Base-by-base conservation (phyloP, 1,139 yeast species). In the Saccharomycopsis phalli region DNA sequence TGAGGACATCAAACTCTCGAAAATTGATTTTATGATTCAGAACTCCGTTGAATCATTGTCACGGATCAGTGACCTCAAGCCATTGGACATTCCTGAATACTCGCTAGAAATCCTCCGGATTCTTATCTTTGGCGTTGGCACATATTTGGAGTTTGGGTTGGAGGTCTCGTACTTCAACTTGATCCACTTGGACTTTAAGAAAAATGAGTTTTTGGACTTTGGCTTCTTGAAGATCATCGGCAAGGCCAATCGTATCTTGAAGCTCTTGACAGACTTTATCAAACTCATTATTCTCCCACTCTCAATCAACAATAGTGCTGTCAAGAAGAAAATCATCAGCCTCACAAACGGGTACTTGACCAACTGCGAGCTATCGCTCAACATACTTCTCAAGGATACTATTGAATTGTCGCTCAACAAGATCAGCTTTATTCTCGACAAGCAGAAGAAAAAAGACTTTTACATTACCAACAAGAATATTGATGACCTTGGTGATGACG, bases 1-100 rank as follows among this genome's bases (percentile, higher is more conserved):
- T 21, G 41, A 37, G 6, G 55, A 60, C 8, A 58, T 73, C 39
- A 65, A 65, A 29, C 53, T 76, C 11, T 54, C 62, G 13, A 63
- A 67, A 30, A 77, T 83, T 2, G 91, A 84, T 51, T 63, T 68
- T 1, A 70, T 84, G 45, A 62, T 87, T 33, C 77, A 77, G 49
- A 73, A 84, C 23, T 71, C 81, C 3, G 83, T 87, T 23, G 97
- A 88, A 58, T 71, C 91, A 1, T 66, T 86, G 4, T 81, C 94
- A 2, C 68, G 97, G 53, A 67, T 81, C 4, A 70, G 84, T 53
- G 95, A 86, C 53, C 61, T 88, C 40, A 68, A 78, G 1, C 84
- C 94, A 1, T 55, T 60, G 17, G 78, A 71, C 47, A 66, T 83
- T 4, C 71, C 81, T 3, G 79, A 74, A 36, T 74, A 77, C 52